Conservation (phyloP, 805 yeast genomes). For the Ogataea populi-albae region DNA sequence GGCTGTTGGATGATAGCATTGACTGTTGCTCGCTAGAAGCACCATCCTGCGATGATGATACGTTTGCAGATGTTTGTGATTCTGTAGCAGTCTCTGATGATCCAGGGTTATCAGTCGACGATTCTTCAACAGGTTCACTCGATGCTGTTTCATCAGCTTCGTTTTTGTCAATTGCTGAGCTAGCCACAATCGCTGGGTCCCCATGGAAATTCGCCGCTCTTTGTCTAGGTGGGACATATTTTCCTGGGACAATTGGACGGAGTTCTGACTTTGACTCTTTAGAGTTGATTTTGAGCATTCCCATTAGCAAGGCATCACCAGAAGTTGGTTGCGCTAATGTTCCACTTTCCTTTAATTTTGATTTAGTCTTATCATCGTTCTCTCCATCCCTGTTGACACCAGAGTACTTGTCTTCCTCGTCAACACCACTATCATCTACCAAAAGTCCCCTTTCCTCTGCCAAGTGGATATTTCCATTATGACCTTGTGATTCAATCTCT, state of each 20-base stretch:
- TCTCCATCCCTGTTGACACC: slow-evolving; percentile 68
- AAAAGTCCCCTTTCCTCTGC: slow-evolving; percentile 87
- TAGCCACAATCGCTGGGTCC: slow-evolving; percentile 67
- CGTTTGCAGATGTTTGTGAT: slow-evolving; percentile 2
- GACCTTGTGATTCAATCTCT: slow-evolving; percentile 71
- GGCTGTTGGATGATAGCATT: slow-evolving; percentile 18
- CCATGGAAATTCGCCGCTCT: slow-evolving; percentile 48
- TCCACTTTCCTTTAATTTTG: too few species aligned
- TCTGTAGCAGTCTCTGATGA: background rate
- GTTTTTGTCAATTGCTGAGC: slow-evolving; percentile 38
- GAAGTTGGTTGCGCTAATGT: too few species aligned
- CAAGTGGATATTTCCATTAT: slow-evolving; percentile 69
- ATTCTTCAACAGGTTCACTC: background rate
- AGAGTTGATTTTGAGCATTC: slow-evolving; percentile 25
- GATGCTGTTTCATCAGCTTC: too few species aligned
- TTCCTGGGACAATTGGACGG: slow-evolving; percentile 34
- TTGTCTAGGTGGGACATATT: slow-evolving; percentile 56
- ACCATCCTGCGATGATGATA: slow-evolving; percentile 1
- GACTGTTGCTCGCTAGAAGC: slow-evolving; percentile 15
- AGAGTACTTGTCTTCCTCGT: slow-evolving; percentile 94
- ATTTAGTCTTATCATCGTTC: background rate
- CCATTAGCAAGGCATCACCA: slow-evolving; percentile 28
- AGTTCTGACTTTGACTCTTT: slow-evolving; percentile 21
- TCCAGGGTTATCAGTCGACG: background rate
- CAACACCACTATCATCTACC: slow-evolving; percentile 81